These are phyloP conservation scores for Tetracladium setigerum DNA, from an alignment of 495 filamentous ascomycete species.

Conservation along the genomic window DNA sequence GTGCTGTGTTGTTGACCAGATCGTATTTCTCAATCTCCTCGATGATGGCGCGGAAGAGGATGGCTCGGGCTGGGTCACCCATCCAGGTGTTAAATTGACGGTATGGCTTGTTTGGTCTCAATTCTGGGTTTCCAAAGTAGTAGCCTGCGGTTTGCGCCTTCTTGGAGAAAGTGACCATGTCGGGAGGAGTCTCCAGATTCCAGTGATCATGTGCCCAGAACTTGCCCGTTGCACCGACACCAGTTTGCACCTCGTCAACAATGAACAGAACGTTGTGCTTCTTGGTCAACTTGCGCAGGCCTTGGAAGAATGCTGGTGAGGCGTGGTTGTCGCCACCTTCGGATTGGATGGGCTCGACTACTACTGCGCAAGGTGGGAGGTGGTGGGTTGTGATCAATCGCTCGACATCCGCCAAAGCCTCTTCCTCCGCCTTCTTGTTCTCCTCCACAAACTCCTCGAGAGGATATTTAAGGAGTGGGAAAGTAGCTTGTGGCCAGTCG, in stretches of 20 bases:
- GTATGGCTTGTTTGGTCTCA: slow-evolving; percentile 98
- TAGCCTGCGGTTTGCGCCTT: slow-evolving; percentile 98
- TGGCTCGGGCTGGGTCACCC: slow-evolving; percentile 86
- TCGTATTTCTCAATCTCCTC: slow-evolving; percentile 75
- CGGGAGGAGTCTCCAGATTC: slow-evolving; percentile 74
- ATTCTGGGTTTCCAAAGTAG: slow-evolving; percentile 81
- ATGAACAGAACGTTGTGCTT: slow-evolving; percentile 86
- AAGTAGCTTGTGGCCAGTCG: slow-evolving; percentile 95
- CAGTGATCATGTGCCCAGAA: slow-evolving; percentile 99
- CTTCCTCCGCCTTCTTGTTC: slow-evolving; percentile 76
- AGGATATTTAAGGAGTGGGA: slow-evolving; percentile 86
- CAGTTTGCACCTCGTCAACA: slow-evolving; percentile 97
- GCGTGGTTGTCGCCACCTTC: slow-evolving; percentile 99
- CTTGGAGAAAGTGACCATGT: slow-evolving; percentile 99
- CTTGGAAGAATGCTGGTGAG: slow-evolving; percentile 84
- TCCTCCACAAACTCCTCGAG: slow-evolving; percentile 75
- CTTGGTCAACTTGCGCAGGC: slow-evolving; percentile 78
- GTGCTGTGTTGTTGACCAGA: slow-evolving; percentile 73
- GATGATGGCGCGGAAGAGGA: slow-evolving; percentile 90
- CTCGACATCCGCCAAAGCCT: slow-evolving; percentile 85
- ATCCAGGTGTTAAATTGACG: slow-evolving; percentile 99
- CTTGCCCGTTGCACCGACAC: slow-evolving; percentile 88
- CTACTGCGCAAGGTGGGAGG: slow-evolving; percentile 79
- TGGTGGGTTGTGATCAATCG: slow-evolving; percentile 75
- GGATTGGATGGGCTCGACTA: slow-evolving; percentile 95